phyloP scores from a whole-genome alignment of 495 filamentous ascomycete genomes.

The Cercophora scortea region DNA sequence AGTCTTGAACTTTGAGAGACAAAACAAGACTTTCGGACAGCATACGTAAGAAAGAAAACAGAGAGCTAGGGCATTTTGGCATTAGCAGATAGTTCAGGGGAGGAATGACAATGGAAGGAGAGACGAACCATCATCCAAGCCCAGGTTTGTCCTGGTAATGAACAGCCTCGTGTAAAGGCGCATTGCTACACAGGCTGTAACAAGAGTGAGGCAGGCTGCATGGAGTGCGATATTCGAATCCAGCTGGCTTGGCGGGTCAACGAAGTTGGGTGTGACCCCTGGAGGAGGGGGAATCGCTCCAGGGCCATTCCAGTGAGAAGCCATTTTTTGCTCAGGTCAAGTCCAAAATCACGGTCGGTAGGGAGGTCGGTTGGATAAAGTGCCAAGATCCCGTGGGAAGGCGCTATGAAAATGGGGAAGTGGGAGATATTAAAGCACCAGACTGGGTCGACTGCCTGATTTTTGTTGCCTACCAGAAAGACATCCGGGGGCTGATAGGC shows the following conservation, averaged over 20 bases:
- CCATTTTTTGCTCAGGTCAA: background rate
- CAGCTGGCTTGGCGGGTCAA: constrained; percentile 4
- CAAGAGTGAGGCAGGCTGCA: constrained; percentile 1
- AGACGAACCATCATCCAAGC: constrained; percentile 1
- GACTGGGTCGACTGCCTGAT: background rate
- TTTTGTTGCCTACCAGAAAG: background rate
- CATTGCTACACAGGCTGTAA: background rate
- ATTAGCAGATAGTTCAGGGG: background rate
- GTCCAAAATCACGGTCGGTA: background rate
- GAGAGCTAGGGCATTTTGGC: background rate
- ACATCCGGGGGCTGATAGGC: background rate
- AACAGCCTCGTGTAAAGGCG: background rate
- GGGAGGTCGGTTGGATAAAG: background rate
- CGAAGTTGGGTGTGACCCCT: constrained; percentile 6
- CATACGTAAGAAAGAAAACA: constrained; percentile 1
- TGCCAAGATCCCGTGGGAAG: background rate
- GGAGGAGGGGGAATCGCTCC: constrained; percentile 5
- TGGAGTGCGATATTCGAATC: background rate
- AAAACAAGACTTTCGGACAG: background rate
- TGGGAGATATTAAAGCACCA: background rate
- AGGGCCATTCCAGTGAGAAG: background rate
- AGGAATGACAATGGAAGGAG: background rate
- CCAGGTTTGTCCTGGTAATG: background rate
- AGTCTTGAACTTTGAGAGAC: background rate
- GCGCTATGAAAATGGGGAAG: background rate